These are phyloP conservation scores for Suaeda aralocaspica DNA, from an alignment of 148 eudicot genomes.

Conservation along the genomic window DNA sequence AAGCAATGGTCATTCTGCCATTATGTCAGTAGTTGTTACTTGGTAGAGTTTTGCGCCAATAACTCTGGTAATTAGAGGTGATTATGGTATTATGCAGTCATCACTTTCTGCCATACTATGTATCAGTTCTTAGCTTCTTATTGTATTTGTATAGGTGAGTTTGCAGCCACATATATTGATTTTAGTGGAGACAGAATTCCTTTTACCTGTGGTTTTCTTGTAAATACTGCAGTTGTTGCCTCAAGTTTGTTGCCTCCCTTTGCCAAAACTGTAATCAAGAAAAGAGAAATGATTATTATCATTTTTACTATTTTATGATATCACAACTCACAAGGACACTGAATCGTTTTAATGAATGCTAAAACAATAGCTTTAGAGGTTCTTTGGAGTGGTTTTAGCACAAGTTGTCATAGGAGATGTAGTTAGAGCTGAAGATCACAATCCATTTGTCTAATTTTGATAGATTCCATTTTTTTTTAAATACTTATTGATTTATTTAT, in stretches of 20 bases:
- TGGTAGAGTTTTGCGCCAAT: not conserved
- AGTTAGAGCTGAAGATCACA: not conserved
- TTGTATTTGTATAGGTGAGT: not conserved
- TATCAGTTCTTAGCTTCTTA: not conserved
- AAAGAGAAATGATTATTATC: not conserved
- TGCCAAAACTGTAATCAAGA: conserved; percentile 60
- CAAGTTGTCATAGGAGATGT: not conserved
- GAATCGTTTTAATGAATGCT: too few relatives aligned
- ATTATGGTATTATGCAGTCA: not conserved
- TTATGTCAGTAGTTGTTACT: not conserved
- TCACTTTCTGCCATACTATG: not conserved
- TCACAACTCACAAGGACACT: too few relatives aligned
- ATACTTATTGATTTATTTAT: too few relatives aligned
- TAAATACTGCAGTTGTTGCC: conserved; percentile 63
- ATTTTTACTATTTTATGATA: too few relatives aligned
- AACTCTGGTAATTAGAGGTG: not conserved
- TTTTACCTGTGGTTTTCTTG: conserved; percentile 68
- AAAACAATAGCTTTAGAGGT: not conserved
- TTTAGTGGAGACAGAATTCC: not conserved
- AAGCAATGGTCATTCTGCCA: not conserved
- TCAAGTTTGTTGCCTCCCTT: conserved; percentile 59
- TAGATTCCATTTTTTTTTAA: too few relatives aligned
- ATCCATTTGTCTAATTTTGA: not conserved
- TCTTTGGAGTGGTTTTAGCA: not conserved
- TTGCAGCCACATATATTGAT: not conserved